Percentiles rank a stretch among this genome's conserved stretches.
These are phyloP conservation scores for Pyricularia sp. DNA, from an alignment of 2,329 filamentous ascomycete species.

Conservation along the genomic window DNA sequence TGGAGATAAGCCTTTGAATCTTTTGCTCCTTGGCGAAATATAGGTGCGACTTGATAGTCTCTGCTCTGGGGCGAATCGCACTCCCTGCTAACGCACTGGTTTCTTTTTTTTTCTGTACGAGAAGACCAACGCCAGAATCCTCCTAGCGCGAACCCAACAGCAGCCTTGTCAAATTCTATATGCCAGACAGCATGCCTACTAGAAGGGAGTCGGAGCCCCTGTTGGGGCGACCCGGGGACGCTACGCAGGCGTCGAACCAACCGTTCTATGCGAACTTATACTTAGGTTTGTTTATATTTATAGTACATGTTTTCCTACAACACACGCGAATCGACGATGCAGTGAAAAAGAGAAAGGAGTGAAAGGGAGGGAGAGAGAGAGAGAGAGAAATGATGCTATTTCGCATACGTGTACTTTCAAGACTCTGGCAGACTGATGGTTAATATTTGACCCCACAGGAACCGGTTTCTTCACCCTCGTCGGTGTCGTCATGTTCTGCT, in stretches of 20 bases:
- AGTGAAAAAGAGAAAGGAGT: not conserved
- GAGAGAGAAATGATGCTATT: not conserved
- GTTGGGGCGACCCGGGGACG: slow-evolving; percentile 59
- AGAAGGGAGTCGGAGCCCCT: slow-evolving; percentile 53
- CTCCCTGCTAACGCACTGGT: not conserved
- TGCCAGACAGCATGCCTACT: slow-evolving; percentile 13
- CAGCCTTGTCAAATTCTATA: not conserved
- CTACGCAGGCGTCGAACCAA: slow-evolving; percentile 51
- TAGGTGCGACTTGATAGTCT: not conserved
- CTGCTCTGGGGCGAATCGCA: not conserved
- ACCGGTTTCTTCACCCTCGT: slow-evolving; percentile 52
- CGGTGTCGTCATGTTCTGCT: slow-evolving; percentile 40
- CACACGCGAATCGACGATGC: not conserved
- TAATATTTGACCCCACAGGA: slow-evolving; percentile 38
- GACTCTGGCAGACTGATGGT: not conserved
- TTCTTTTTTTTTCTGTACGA: not conserved
- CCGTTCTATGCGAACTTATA: slow-evolving; percentile 58
- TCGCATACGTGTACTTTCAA: not conserved
- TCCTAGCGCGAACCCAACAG: not conserved
- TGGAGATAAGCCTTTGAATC: no score
- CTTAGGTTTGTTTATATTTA: slow-evolving; percentile 50
- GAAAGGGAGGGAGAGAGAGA: no score
- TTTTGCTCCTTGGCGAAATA: not conserved
- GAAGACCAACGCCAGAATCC: not conserved
- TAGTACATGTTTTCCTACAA: not conserved